Evolutionary conservation across 768 basidiomycete species (phyloP).

Genomic region (Porpolomopsis calyptriformis): DNA sequence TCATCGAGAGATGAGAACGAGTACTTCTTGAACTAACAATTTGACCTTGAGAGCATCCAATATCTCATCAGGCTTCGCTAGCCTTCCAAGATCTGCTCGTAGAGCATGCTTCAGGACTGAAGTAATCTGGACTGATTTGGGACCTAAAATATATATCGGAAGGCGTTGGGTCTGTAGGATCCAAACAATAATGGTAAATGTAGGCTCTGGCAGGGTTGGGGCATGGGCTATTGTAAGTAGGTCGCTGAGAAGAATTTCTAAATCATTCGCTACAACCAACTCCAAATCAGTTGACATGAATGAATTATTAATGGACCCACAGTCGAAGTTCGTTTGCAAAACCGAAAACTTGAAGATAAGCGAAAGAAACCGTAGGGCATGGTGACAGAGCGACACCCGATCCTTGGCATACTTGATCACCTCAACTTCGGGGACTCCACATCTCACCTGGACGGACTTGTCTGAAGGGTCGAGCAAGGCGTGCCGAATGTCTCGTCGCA

Average conservation of each 20-base stretch:
- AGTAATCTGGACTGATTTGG: slow-evolving; percentile 22
- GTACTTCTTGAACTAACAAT: not conserved
- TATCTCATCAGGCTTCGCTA: slow-evolving; percentile 23
- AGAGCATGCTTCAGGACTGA: slow-evolving; percentile 28
- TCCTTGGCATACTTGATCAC: slow-evolving; percentile 29
- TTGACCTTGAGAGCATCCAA: slow-evolving; percentile 26
- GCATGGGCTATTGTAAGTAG: slow-evolving; percentile 31
- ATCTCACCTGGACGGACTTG: too few species aligned
- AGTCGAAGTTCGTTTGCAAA: slow-evolving; percentile 35
- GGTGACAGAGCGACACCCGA: slow-evolving; percentile 37
- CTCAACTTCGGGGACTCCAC: slow-evolving; percentile 24
- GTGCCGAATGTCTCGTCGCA: slow-evolving; percentile 44
- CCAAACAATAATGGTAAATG: slow-evolving; percentile 38
- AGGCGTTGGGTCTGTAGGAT: slow-evolving; percentile 40
- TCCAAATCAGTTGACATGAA: slow-evolving; percentile 7
- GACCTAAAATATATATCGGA: slow-evolving; percentile 28
- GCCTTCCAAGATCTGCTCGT: slow-evolving; percentile 12
- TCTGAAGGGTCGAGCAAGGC: slow-evolving; percentile 25
- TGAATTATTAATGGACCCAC: slow-evolving; percentile 26
- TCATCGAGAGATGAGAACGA: not conserved
- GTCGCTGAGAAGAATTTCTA: slow-evolving; percentile 34
- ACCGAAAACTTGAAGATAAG: slow-evolving; percentile 39
- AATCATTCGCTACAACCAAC: slow-evolving; percentile 28
- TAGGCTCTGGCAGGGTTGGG: slow-evolving; percentile 11
- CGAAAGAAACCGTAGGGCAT: slow-evolving; percentile 41